Base-by-base conservation (phyloP, 1,284 basidiomycete genomes). In the Malassezia vespertilionis region DNA sequence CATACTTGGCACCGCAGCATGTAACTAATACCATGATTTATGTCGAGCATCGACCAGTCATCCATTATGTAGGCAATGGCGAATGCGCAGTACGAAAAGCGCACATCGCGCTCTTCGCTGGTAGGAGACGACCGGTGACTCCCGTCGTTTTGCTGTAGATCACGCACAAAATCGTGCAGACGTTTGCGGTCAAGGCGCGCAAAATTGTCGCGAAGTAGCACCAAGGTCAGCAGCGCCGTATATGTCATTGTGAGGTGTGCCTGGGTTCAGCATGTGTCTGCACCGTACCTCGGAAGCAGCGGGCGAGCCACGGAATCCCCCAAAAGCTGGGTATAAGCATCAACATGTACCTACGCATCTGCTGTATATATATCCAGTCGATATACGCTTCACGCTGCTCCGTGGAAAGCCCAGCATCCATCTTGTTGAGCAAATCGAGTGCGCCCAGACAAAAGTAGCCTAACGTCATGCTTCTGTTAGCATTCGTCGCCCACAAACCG, bases 41-140 rank as follows among this genome's bases (percentile, higher is more conserved):
- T 67, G 63, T 86, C 76, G 27, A 90, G 74, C n/a, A 78, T 78
- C 2, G 77, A 78, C 81, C 83, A 86, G 61, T 86, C 82, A 49
- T 81, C 71, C 12, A 90, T 73, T 76, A 93, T 80, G 43, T 76
- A 77, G 47, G 80, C 80, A 53, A 93, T 79, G 4, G 81, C 83
- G 60, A 87, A 84, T 0, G 88, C 90, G 57, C 86, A 89, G 65
- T 93, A 96, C 0, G 82, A 76, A 54, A 87, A 87, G 21, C 91
- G 77, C 24, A 85, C 73, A 62, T 90, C 88, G 1, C 78, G 76
- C 61, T 85, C 82, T 11, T 77, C 76, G 24, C 75, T 77, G 15
- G 75, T 75, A 9, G 83, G 81, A 17, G 82, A 75, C 2, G 84
- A 81, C 10, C 81, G 79, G 71, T 90, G 90, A 57, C 86, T 90